phyloP scores from a whole-genome alignment of 148 eudicot genomes.

The Rhododendron vialii region DNA sequence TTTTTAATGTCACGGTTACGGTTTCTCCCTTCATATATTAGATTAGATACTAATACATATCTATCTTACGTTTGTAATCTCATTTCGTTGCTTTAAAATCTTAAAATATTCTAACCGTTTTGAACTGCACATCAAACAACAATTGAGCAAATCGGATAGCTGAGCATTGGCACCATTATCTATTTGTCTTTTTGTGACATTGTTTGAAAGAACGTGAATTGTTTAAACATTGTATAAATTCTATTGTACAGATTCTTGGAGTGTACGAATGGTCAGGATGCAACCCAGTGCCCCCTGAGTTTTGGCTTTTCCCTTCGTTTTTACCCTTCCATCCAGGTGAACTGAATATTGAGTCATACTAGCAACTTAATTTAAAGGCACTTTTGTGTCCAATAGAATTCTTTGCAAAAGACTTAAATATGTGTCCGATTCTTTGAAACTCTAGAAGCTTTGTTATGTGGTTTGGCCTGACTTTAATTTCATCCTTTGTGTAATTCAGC shows the following conservation, averaged over 20 bases:
- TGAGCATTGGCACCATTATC: background rate
- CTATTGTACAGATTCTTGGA: constrained; percentile 8
- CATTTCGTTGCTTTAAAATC: no score
- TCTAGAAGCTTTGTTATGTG: background rate
- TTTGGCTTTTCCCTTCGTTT: constrained; percentile 12
- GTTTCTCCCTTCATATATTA: no score
- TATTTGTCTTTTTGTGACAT: background rate
- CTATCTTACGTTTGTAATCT: no score
- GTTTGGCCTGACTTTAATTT: background rate
- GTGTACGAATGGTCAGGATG: constrained; percentile 15
- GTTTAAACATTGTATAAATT: background rate
- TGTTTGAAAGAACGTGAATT: background rate
- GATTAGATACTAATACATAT: no score
- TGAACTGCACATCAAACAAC: no score
- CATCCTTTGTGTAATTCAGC: background rate
- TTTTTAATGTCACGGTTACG: no score
- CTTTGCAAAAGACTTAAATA: no score
- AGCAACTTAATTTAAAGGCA: background rate
- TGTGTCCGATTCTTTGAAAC: background rate
- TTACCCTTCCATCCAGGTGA: constrained; percentile 12
- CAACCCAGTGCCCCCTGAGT: constrained; percentile 18
- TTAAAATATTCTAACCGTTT: no score
- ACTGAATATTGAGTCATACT: background rate
- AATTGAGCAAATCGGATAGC: no score
- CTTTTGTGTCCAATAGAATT: background rate